phyloP scores from a whole-genome alignment of 768 basidiomycete species.

The Hygrophorus russula region DNA sequence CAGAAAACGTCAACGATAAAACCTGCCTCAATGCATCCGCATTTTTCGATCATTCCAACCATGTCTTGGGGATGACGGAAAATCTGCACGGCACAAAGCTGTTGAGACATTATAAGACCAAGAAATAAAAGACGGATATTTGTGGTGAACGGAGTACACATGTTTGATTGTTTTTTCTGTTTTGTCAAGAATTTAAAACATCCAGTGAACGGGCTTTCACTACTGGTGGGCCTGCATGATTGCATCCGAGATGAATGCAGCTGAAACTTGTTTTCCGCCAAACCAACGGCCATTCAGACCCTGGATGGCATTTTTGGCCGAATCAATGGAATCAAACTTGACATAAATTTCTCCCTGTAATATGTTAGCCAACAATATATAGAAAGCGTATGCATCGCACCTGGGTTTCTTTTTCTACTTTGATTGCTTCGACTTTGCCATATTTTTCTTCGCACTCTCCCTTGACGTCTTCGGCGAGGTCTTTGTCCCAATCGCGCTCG shows the following conservation, averaged over 20 bases:
- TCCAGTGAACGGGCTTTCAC: conserved; percentile 19
- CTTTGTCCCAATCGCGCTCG: conserved; percentile 92
- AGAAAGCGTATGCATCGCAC: conserved; percentile 25
- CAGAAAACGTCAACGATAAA: conserved; percentile 3
- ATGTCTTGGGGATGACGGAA: conserved; percentile 6
- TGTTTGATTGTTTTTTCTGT: background rate
- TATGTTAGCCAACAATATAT: conserved; percentile 4
- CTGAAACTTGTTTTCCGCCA: conserved; percentile 81
- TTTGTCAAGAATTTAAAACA: conserved; percentile 14
- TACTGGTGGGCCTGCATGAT: conserved; percentile 89
- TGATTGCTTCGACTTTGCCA: conserved; percentile 78
- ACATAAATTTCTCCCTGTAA: conserved; percentile 92
- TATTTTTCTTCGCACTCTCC: conserved; percentile 89
- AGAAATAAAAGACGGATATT: conserved; percentile 1
- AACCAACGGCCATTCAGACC: conserved; percentile 97
- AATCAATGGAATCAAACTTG: conserved; percentile 73
- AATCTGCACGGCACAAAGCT: conserved; percentile 6
- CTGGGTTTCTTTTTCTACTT: conserved; percentile 89
- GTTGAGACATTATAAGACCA: conserved; percentile 1
- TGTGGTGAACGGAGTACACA: conserved; percentile 4
- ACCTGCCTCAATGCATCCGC: background rate
- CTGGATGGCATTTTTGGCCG: conserved; percentile 75
- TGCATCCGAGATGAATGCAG: conserved; percentile 84
- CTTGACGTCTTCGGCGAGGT: conserved; percentile 94
- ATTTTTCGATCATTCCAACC: conserved; percentile 10